Base-by-base conservation (phyloP, 345 rosid genomes). In the Melaleuca quinquenervia region DNA sequence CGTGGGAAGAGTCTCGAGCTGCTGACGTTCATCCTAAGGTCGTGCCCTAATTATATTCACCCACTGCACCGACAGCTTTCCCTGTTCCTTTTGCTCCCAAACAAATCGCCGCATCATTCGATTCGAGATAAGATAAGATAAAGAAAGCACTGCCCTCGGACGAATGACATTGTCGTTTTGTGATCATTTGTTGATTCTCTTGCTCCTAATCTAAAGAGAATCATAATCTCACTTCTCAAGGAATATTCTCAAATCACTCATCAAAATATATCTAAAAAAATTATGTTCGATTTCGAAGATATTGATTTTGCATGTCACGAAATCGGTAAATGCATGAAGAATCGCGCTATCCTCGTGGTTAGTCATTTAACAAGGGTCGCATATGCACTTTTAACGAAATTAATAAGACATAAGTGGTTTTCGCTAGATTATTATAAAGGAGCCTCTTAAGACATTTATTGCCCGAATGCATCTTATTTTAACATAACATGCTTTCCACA, bases 181-280 rank as follows among this genome's bases (percentile, higher is more conserved):
- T 36, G 45, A 36, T 70, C 3, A 70, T 36, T 18, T 18, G 78
- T 7, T 10, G 80, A 36, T 9, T 36, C 48, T 36, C 48, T 10
- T 36, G 12, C 36, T 36, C 48, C 48, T 16, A 64, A 8, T 16
- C 24, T 15, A 8, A 64, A 51, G 15, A 2, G 6, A 6, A 3
- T 64, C 0, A 18, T 15, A 64, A 8, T 8, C 44, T 29, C 44
- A 0, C 44, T 64, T 15, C 32, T 64, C 16, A 32, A 1, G 45
- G 24, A 64, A 64, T 64, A 16, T 64, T 0, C 22, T 22, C 22
- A 32, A 32, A 32, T 0, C 0, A 8, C 13, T 1, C 0, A 8
- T 16, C 32, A 32, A 29, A 3, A 29, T 0, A 7, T 6, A 6
- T n/a, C n/a, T 0, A n/a, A 26, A 5, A 13, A 15, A 3, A 3